phyloP scores from a whole-genome alignment of 345 rosid species.

The Anacardium occidentale region DNA sequence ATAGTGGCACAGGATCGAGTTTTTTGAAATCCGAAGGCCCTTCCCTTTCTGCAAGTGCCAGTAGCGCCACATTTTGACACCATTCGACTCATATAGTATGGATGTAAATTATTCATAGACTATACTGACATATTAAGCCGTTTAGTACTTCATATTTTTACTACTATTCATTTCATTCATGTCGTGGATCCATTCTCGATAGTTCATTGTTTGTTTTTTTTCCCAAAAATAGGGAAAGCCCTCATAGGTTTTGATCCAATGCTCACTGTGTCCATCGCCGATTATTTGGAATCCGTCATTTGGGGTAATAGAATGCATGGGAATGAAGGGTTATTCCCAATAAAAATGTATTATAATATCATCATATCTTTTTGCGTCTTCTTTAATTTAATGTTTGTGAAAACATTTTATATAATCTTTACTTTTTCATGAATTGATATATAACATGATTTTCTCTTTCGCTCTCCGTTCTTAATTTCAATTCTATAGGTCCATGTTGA shows the following conservation, averaged over 20 bases:
- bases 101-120: slow-evolving; percentile 32
- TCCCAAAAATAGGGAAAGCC: background rate
- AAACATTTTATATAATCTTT: background rate
- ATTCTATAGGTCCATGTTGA: no score
- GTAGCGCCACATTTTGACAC: slow-evolving; percentile 56
- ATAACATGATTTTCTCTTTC: no score
- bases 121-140: slow-evolving; percentile 26
- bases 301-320: background rate
- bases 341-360: background rate
- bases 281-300: background rate
- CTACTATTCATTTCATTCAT: slow-evolving; percentile 20
- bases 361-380: background rate
- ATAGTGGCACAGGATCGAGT: slow-evolving; percentile 44
- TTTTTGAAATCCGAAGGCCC: slow-evolving; percentile 60
- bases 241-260: background rate
- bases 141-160: slow-evolving; percentile 12
- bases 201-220: slow-evolving; percentile 17
- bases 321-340: background rate
- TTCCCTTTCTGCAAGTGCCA: slow-evolving; percentile 59
- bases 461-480: no score
- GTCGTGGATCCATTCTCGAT: slow-evolving; percentile 11
- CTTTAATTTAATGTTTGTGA: background rate
- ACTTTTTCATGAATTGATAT: background rate
- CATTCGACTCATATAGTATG: slow-evolving; percentile 15
- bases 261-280: background rate